These are phyloP conservation scores for Cryphonectria nitschkei DNA, from an alignment of 2,329 filamentous ascomycete genomes.

Conservation along the genomic window DNA sequence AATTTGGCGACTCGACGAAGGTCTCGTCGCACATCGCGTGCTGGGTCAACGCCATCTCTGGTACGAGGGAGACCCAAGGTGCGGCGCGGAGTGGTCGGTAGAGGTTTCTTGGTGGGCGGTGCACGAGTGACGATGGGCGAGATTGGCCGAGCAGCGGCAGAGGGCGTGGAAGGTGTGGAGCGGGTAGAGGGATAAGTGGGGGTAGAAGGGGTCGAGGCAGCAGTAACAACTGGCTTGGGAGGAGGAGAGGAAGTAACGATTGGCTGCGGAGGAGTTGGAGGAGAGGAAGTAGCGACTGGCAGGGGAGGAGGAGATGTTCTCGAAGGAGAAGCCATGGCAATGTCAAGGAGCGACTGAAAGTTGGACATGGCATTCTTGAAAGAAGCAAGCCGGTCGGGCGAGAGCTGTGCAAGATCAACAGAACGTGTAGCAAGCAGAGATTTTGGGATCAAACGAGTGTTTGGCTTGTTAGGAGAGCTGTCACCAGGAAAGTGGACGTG, in stretches of 20 bases:
- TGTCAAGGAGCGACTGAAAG: conserved; percentile 4
- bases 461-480: not conserved
- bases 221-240: no score
- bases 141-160: not conserved
- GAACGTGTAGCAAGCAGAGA: not conserved
- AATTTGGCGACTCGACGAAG: not conserved
- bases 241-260: no score
- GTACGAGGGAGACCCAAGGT: not conserved
- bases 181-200: not conserved
- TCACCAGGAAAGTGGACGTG: not conserved
- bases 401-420: conserved; percentile 8
- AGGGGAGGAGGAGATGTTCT: not conserved
- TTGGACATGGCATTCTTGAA: conserved; percentile 8
- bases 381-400: conserved; percentile 6
- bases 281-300: not conserved
- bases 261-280: no score
- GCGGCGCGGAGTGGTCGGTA: not conserved
- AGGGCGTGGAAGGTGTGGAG: not conserved
- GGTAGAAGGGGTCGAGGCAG: no score
- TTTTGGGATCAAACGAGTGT: not conserved
- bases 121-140: conserved; percentile 4
- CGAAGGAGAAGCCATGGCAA: conserved; percentile 3
- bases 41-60: not conserved
- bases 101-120: not conserved
- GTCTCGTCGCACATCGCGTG: not conserved